Base-by-base conservation (phyloP, 1,284 basidiomycete genomes). In the Tausonia pullulans region DNA sequence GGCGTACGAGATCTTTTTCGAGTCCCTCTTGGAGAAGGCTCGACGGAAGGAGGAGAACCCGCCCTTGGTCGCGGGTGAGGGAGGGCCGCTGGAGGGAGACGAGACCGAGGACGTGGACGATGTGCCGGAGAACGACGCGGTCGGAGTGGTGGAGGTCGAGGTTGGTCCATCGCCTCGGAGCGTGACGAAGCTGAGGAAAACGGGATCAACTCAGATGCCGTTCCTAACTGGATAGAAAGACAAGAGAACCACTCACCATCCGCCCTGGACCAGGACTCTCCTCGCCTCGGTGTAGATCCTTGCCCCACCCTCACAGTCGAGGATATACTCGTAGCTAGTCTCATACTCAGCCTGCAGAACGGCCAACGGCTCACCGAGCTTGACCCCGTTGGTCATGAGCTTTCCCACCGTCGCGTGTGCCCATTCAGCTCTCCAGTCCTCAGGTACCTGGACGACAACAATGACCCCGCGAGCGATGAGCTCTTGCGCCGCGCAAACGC, bases 21-120 rank as follows among this genome's bases (percentile, higher is more conserved):
- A 40, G 61, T 62, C 65, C 48, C 63, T 66, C 39, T 63, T 63
- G 55, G 60, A 49, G 43, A 66, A 66, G 5, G 60, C 61, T 7
- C 65, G 61, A 9, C 61, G 61, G 40, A 66, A 61, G 27, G 65
- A 66, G 45, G 48, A 51, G 48, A 58, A 62, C 40, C 55, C 57
- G 40, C 50, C 51, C 27, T 58, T 63, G 46, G 56, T 58, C 9
- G 61, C 13, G 13, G 44, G 41, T n/a, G 61, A 57, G 8, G 46
- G n/a, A 40, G 59, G 11, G 41, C 40, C 11, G 11, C 27, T 7
- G 59, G 4, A 51, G 27, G 40, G 10, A n/a, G 3, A 3, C 39
- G 59, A 13, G 4, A 51, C n/a, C 11, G 59, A n/a, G 8, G 56
- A 46, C 1, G 49, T 27, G n/a, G 56, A 27, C n/a, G 55, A 57